Evolutionary conservation across 179 eudicot species (phyloP).

Genomic region (Spinacia oleracea): DNA sequence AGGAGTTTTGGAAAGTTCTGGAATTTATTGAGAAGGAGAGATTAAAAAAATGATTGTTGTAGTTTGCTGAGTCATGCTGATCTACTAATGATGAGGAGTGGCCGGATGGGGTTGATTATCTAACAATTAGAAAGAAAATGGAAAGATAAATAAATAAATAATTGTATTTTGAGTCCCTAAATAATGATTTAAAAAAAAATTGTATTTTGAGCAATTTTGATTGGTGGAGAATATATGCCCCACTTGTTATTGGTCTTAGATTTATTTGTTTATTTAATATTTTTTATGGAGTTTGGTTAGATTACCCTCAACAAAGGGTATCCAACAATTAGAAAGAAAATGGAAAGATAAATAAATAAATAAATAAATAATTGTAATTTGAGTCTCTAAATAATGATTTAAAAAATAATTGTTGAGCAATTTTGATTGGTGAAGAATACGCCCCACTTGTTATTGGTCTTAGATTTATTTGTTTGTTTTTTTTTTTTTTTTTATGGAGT

Average conservation of each 20-base stretch:
- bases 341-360: no score
- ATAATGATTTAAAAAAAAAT: no score
- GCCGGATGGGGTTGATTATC: conserved; percentile 9
- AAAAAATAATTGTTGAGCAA: background rate
- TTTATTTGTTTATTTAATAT: no score
- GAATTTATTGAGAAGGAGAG: conserved; percentile 16
- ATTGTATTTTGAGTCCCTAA: background rate
- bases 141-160: background rate
- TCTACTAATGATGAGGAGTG: conserved; percentile 7
- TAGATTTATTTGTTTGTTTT: no score
- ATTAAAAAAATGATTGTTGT: background rate
- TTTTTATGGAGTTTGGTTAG: no score
- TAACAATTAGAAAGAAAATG: background rate
- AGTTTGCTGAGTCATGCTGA: background rate
- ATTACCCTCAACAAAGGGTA: background rate
- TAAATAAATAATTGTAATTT: background rate
- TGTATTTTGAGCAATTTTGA: conserved; percentile 20
- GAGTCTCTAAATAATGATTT: no score
- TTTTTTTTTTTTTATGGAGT: no score
- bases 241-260: conserved; percentile 14
- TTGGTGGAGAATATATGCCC: conserved; percentile 29
- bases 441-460: conserved; percentile 20
- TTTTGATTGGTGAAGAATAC: conserved; percentile 31
- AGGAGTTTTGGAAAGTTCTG: conserved; percentile 34
- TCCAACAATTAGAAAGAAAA: background rate